A percentile compares a stretch with the other conserved stretches of the same genome.
Evolutionary conservation across 2,329 filamentous ascomycete genomes (phyloP).

Genomic region (Zopfia rhizophila): DNA sequence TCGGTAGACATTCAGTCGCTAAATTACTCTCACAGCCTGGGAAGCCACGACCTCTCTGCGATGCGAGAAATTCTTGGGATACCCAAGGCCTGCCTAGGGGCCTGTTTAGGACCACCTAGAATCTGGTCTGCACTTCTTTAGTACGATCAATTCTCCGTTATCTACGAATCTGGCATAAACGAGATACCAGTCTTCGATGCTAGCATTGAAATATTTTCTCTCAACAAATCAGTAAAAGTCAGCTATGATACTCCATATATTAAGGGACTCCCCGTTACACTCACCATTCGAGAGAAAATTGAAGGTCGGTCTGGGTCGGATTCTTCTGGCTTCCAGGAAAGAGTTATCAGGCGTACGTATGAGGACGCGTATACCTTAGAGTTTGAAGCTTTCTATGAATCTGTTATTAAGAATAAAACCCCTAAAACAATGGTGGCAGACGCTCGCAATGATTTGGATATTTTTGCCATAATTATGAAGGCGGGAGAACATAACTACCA

Average conservation of each 20-base stretch:
- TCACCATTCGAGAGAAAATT: conserved; percentile 11
- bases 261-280: conserved; percentile 62
- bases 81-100: conserved; percentile 56
- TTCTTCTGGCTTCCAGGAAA: conserved; percentile 49
- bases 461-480: conserved; percentile 53
- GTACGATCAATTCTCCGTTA: conserved; percentile 58
- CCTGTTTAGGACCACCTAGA: conserved; percentile 8
- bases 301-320: conserved; percentile 37
- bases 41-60: conserved; percentile 64
- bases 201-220: conserved; percentile 63
- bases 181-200: conserved; percentile 65
- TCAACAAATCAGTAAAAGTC: conserved; percentile 65
- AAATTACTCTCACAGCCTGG: conserved; percentile 60
- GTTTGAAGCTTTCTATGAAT: conserved; percentile 37
- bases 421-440: conserved; percentile 56
- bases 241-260: conserved; percentile 68
- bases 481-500: conserved; percentile 12
- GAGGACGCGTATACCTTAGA: conserved; percentile 59
- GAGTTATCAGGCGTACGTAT: conserved; percentile 57
- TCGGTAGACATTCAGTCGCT: not conserved
- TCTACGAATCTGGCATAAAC: conserved; percentile 68
- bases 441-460: conserved; percentile 54
- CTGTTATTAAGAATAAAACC: conserved; percentile 49
- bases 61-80: conserved; percentile 62
- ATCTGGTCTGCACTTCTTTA: conserved; percentile 21